These are phyloP conservation scores for Aspergillus tamarii DNA, from an alignment of 2,329 filamentous ascomycete species.

Conservation along the genomic window DNA sequence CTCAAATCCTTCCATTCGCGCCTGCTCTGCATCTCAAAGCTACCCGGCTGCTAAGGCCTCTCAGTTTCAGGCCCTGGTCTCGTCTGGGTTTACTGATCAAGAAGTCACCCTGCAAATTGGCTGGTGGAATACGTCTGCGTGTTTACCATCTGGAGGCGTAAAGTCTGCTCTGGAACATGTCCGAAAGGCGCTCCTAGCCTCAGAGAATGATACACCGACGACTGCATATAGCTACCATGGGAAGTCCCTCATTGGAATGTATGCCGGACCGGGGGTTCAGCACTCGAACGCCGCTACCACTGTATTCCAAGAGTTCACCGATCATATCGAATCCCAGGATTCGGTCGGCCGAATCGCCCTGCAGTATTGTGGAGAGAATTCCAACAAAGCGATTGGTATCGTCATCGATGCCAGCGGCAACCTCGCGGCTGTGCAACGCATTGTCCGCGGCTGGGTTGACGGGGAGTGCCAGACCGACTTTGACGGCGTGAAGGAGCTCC, in stretches of 20 bases:
- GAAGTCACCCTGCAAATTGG: neutral
- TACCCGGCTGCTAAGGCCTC: neutral
- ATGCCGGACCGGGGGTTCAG: neutral
- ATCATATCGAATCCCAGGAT: neutral
- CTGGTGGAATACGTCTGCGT: neutral
- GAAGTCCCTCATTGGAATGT: neutral
- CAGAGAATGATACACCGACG: neutral
- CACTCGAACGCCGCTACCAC: neutral
- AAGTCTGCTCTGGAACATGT: neutral
- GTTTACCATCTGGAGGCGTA: neutral
- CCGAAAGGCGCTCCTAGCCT: neutral
- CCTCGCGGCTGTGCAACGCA: constrained; percentile 4
- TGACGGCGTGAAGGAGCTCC: neutral
- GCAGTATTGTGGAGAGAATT: neutral
- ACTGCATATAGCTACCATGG: neutral
- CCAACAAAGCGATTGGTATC: constrained; percentile 5
- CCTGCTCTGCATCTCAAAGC: neutral
- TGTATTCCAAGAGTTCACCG: neutral
- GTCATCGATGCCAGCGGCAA: constrained; percentile 1
- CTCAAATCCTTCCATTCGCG: neutral
- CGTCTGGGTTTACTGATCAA: neutral
- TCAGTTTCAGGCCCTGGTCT: neutral
- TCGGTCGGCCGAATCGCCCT: neutral
- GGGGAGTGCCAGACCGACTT: constrained; percentile 5
- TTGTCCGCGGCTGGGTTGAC: constrained; percentile 8